Base-by-base conservation (phyloP, 495 filamentous ascomycete genomes). In the Lasiosphaeriaceae sp. region DNA sequence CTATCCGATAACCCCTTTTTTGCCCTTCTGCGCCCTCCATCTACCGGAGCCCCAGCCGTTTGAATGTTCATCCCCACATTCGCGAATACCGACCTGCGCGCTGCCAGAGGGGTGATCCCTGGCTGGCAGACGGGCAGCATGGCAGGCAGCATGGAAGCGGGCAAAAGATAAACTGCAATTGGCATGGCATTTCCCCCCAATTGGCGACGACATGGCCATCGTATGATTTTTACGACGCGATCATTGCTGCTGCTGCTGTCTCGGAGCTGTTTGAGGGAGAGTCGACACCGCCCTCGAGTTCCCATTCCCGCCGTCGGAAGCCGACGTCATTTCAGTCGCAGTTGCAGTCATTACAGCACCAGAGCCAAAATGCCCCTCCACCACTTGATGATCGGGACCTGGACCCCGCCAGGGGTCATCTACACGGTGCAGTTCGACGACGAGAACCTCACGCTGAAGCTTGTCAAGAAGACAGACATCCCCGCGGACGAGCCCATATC, bases 371-470 rank as follows among this genome's bases (percentile, higher is more conserved):
- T 76, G 71, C 88, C 89, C 78, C 76, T 86, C 66, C 88, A 92
- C 68, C 87, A 90, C 76, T 76, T 92, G 68, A 90, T 92, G 87
- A 79, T 89, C 61, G 88, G 88, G 55, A 90, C 88, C 46, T 92
- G 89, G 90, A 90, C 87, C 62, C 86, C 84, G 23, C 89, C 89
- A 64, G 90, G 89, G 52, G 87, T 87, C 67, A 91, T 94, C 70
- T 91, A 90, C 73, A 92, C 89, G 3, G 83, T 94, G 23, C 80
- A 82, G 50, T 94, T 94, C 64, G 87, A 94, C 73, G 88, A 90
- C 67, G 87, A 90, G 67, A 80, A 79, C 20, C 73, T 89, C 49
- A 86, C 80, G 5, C 68, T 92, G 59, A 80, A 85, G 56, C 60
- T 91, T 68, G 69, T 92, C 66, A 90, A 92, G 78, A 85, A 85